Base-by-base conservation (phyloP, 148 eudicot species). In the Salicornia ramosissima region DNA sequence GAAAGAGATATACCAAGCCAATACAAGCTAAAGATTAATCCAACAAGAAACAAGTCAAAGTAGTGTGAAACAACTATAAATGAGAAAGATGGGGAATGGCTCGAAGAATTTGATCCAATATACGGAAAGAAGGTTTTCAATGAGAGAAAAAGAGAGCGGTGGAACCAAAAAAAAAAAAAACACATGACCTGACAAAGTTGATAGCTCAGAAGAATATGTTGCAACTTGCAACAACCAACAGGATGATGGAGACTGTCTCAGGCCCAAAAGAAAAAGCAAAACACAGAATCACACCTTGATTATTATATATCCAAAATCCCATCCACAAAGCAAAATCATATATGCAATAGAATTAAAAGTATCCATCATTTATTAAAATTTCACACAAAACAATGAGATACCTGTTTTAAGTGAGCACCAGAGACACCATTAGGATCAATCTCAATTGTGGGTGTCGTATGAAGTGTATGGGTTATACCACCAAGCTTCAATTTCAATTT, bases 401-500 rank as follows among this genome's bases (percentile, higher is more conserved):
- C 80, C 73, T 67, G 72, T 3, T 59, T 58, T 71, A 39, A 34
- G 40, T 31, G 64, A 66, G 69, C 58, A 46, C 34, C 65, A 64
- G 29, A 26, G 39, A 29, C 65, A 63, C 3, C 46, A 42, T 46
- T 24, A 39, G 51, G 45, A 74, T 36, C 65, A 58, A 55, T 56
- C 47, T 36, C 46, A 64, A 9, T 60, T 16, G 58, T 68, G 40
- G 73, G 45, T 34, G 39, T 70, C n/a, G 82, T 15, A 25, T 76
- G 82, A 69, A 79, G 73, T 13, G 82, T 74, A 18, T 42, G 73
- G 26, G 78, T 82, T 25, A 73, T 55, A 70, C 80, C 78, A 70
- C 77, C 82, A 66, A 82, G 82, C 77, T 82, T 82, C 59, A 73
- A 76, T 72, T 76, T 82, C 36, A 79, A 71, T 28, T 82, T 79